These are phyloP conservation scores for Blastobotrys proliferans DNA, from an alignment of 1,139 yeast genomes.

Conservation along the genomic window DNA sequence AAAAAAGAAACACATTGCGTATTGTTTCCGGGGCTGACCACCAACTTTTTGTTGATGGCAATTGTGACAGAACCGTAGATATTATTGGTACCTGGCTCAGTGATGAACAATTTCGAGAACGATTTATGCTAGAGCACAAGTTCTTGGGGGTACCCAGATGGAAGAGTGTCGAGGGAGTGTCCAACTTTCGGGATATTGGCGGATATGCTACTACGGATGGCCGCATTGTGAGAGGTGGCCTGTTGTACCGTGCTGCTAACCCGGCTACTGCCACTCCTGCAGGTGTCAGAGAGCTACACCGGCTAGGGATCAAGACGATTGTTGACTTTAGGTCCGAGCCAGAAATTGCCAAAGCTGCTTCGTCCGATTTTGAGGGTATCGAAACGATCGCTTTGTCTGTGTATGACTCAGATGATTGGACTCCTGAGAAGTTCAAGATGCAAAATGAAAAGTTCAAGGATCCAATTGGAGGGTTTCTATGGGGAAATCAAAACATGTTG, in stretches of 20 bases:
- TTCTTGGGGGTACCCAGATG: constrained; percentile 49
- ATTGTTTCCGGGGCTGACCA: constrained; percentile 3
- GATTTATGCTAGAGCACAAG: constrained; percentile 45
- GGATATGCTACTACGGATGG: constrained; percentile 55
- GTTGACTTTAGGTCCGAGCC: constrained; percentile 67
- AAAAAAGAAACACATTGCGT: constrained; percentile 2
- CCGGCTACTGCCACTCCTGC: constrained; percentile 43
- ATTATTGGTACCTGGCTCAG: constrained; percentile 50
- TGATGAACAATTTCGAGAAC: constrained; percentile 46
- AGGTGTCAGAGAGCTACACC: constrained; percentile 43
- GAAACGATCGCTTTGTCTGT: constrained; percentile 57
- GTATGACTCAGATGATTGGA: constrained; percentile 50
- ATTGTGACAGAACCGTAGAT: constrained; percentile 24
- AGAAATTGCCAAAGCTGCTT: constrained; percentile 53
- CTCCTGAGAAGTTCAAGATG: constrained; percentile 62
- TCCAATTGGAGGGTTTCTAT: constrained; percentile 59
- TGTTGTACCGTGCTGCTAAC: constrained; percentile 62
- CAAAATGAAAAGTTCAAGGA: constrained; percentile 54
- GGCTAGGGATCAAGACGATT: constrained; percentile 46
- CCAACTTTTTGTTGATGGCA: neutral
- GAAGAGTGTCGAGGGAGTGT: constrained; percentile 61
- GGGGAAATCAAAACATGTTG: constrained; percentile 59
- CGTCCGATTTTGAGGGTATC: constrained; percentile 39
- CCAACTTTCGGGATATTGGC: constrained; percentile 76
- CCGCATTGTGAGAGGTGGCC: constrained; percentile 47